Percentiles rank a stretch among this genome's conserved stretches.
phyloP scores from a whole-genome alignment of 2,329 filamentous ascomycete species.

The Fusarium caatingaense region DNA sequence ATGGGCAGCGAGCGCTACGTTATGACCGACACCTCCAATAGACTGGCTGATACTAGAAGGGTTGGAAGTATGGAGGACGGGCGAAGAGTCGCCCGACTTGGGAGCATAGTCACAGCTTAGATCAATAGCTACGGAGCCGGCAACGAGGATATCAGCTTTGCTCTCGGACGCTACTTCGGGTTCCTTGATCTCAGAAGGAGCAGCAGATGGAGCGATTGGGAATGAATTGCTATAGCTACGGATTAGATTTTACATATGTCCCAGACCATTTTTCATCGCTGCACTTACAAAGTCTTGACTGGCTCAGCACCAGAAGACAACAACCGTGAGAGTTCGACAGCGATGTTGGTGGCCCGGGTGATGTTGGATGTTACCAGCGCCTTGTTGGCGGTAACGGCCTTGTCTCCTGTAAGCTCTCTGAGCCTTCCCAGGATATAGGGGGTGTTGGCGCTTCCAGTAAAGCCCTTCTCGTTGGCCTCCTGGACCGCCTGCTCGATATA shows the following conservation, averaged over 20 bases:
- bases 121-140: conserved; percentile 91
- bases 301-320: conserved; percentile 48
- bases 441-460: conserved; percentile 81
- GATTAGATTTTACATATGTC: conserved; percentile 50
- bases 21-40: conserved; percentile 91
- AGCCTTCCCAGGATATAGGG: conserved; percentile 85
- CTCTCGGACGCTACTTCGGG: conserved; percentile 23
- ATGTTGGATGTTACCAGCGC: conserved; percentile 68
- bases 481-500: conserved; percentile 75
- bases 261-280: conserved; percentile 35
- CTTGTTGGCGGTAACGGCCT: conserved; percentile 79
- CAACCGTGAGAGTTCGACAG: conserved; percentile 63
- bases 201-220: conserved; percentile 30
- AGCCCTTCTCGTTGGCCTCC: conserved; percentile 72
- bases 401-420: conserved; percentile 78
- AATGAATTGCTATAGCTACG: conserved; percentile 49
- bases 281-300: conserved; percentile 53
- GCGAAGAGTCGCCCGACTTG: conserved; percentile 49
- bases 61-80: conserved; percentile 83
- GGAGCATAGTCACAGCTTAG: conserved; percentile 79
- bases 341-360: conserved; percentile 64
- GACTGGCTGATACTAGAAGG: conserved; percentile 83
- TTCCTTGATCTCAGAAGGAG: conserved; percentile 26
- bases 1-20: conserved; percentile 87
- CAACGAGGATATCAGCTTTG: conserved; percentile 79